Evolutionary conservation across 208 protist species (phyloP).

Genomic region (Wallacemonas sp.): DNA sequence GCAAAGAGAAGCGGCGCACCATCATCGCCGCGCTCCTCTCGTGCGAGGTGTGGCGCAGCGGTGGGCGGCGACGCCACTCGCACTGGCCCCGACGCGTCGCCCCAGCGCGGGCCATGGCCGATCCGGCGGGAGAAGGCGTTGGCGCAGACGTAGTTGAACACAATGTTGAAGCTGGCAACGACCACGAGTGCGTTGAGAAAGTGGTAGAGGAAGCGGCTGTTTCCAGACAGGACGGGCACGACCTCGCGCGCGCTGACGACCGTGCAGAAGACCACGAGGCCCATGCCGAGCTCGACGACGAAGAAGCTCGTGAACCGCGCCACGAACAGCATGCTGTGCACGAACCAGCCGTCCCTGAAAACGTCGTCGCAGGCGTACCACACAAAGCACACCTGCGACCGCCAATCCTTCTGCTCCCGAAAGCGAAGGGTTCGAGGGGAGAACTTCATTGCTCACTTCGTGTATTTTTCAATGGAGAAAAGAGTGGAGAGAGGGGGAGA

Average conservation of each 20-base stretch:
- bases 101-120: conserved; percentile 18
- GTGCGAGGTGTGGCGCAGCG: neutral
- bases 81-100: neutral
- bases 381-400: neutral
- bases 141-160: conserved; percentile 69
- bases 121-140: conserved; percentile 42
- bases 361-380: conserved; percentile 16
- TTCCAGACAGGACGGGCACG: conserved; percentile 44
- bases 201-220: conserved; percentile 26
- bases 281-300: conserved; percentile 44
- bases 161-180: conserved; percentile 60
- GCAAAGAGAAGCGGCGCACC: neutral
- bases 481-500: neutral
- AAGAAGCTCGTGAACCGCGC: conserved; percentile 26
- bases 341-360: conserved; percentile 29
- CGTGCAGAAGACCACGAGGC: conserved; percentile 58
- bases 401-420: neutral
- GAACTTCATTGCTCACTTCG: conserved; percentile 3
- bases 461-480: neutral
- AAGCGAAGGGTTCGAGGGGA: neutral
- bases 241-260: conserved; percentile 43
- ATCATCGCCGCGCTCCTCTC: neutral
- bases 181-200: conserved; percentile 38
- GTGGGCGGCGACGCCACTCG: neutral
- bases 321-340: conserved; percentile 15